These are phyloP conservation scores for Clarireedia paspali DNA, from an alignment of 2,329 filamentous ascomycete genomes.

Conservation along the genomic window DNA sequence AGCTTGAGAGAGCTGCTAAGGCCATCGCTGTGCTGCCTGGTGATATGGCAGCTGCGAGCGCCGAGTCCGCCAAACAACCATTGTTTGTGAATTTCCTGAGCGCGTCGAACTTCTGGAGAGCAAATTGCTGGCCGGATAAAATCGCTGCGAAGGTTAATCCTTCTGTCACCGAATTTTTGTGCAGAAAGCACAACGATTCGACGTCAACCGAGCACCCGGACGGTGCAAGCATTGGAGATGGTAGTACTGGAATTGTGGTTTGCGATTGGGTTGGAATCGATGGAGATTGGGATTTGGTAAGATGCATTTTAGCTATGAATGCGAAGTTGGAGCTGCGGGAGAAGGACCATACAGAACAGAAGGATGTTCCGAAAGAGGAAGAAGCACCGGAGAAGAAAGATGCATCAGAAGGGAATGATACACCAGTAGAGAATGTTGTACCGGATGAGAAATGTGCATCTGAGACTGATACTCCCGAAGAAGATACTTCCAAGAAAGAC, in stretches of 20 bases:
- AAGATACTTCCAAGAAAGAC: too few species aligned
- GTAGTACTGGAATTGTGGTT: conserved; percentile 78
- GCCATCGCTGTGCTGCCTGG: conserved; percentile 39
- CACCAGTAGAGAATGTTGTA: too few species aligned
- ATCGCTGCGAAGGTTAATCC: conserved; percentile 87
- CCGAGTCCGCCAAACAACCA: conserved; percentile 36
- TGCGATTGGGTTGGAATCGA: conserved; percentile 87
- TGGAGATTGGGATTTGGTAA: conserved; percentile 85
- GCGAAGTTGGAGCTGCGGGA: conserved; percentile 47
- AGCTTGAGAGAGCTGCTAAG: conserved; percentile 65
- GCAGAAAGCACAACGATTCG: conserved; percentile 42
- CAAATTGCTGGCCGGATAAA: conserved; percentile 85
- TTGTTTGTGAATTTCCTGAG: conserved; percentile 87
- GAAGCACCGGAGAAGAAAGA: too few species aligned
- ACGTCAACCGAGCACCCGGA: conserved; percentile 13
- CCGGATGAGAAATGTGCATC: too few species aligned
- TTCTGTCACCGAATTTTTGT: conserved; percentile 56
- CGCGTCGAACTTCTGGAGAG: conserved; percentile 90
- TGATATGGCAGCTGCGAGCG: conserved; percentile 24
- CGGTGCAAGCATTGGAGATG: conserved; percentile 50
- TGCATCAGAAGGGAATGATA: too few species aligned
- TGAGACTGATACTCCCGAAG: too few species aligned
- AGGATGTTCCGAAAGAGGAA: background rate
- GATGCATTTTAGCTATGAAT: conserved; percentile 89
- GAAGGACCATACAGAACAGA: background rate